Conservation (phyloP, 805 yeast genomes). For the Saturnispora galanensis region DNA sequence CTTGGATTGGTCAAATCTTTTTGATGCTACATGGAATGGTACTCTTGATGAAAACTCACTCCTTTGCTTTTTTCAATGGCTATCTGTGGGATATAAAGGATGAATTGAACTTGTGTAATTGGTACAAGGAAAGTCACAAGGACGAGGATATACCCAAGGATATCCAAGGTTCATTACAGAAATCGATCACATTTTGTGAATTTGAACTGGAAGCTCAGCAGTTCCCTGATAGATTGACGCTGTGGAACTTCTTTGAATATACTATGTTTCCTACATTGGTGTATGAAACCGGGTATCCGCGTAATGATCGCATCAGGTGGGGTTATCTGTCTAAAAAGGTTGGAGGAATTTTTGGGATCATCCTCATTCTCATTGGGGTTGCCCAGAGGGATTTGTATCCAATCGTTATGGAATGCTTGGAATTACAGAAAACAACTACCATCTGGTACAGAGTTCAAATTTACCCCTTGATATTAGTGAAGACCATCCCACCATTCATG, state of each 20-base stretch:
- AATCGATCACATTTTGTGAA: slow-evolving; percentile 56
- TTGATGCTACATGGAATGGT: slow-evolving; percentile 78
- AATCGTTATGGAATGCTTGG: slow-evolving; percentile 48
- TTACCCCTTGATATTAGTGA: slow-evolving; percentile 55
- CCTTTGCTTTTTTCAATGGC: slow-evolving; percentile 87
- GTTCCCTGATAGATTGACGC: slow-evolving; percentile 69
- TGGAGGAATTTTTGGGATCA: slow-evolving; percentile 79
- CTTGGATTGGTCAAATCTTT: slow-evolving; percentile 90
- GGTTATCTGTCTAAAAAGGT: slow-evolving; percentile 56
- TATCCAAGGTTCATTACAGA: slow-evolving; percentile 28
- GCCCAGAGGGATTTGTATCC: slow-evolving; percentile 70
- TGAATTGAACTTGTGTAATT: slow-evolving; percentile 44
- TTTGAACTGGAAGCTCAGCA: slow-evolving; percentile 57
- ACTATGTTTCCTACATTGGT: slow-evolving; percentile 86
- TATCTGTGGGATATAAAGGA: slow-evolving; percentile 59
- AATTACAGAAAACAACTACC: slow-evolving; percentile 39
- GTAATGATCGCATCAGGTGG: slow-evolving; percentile 63
- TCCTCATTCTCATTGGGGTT: slow-evolving; percentile 67
- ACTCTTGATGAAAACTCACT: slow-evolving; percentile 89
- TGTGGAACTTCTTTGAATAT: slow-evolving; percentile 59
- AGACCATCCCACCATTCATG: slow-evolving; percentile 72
- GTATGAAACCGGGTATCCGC: slow-evolving; percentile 73
- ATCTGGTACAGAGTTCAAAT: slow-evolving; percentile 31
- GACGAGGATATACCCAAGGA: slow-evolving; percentile 23
- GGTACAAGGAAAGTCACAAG: slow-evolving; percentile 33